Conservation (phyloP, 2,329 filamentous ascomycete genomes). For the Graphium sp. region DNA sequence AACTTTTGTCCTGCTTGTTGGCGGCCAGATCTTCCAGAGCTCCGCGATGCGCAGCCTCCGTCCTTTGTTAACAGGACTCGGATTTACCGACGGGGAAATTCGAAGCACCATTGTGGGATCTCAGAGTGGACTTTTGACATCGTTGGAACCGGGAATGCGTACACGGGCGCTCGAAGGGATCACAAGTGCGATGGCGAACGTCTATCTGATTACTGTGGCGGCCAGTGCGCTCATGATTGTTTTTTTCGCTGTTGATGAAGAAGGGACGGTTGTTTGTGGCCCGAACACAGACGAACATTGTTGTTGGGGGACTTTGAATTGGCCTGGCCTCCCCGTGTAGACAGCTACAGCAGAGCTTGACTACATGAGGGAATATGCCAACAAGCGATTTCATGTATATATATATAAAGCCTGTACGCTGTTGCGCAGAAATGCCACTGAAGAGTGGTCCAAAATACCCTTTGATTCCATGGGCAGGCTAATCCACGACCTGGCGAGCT, state of each 20-base stretch:
- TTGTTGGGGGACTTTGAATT: too few relatives aligned
- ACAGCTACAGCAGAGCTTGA: too few relatives aligned
- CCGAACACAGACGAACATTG: too few relatives aligned
- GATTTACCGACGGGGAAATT: neutral
- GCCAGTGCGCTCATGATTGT: neutral
- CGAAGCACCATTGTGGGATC: neutral
- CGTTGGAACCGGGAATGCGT: neutral
- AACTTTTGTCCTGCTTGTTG: neutral
- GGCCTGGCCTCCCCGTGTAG: too few relatives aligned
- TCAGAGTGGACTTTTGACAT: neutral
- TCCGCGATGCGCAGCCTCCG: neutral
- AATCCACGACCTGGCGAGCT: too few relatives aligned
- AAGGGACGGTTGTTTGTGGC: neutral
- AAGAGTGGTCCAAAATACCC: too few relatives aligned
- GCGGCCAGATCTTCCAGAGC: neutral
- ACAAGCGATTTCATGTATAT: too few relatives aligned
- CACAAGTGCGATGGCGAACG: neutral
- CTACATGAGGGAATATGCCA: too few relatives aligned
- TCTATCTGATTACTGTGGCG: neutral
- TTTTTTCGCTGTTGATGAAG: constrained; percentile 1
- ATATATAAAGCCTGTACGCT: too few relatives aligned
- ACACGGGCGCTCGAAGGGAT: neutral
- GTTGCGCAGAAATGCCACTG: too few relatives aligned
- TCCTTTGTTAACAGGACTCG: neutral
- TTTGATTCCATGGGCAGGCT: too few relatives aligned